Base-by-base conservation (phyloP, 1,139 yeast genomes). In the Blastobotrys petasosporus region DNA sequence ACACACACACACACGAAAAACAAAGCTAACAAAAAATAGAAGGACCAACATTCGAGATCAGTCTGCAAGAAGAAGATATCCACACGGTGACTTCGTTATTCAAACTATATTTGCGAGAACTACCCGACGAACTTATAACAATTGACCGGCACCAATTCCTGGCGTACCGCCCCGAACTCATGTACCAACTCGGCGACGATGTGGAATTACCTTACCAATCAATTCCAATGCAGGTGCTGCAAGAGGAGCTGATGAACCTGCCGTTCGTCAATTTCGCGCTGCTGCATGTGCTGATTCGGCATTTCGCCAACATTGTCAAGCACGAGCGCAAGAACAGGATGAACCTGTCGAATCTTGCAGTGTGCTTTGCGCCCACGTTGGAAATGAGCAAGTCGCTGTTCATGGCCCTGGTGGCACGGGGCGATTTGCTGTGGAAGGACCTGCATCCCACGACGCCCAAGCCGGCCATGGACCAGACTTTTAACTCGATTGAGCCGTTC, bases 81-180 rank as follows among this genome's bases (percentile, higher is more conserved):
- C 92, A 87, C 61, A 80, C 94, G 0, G 77, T 86, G 46, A 84
- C 95, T 1, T 86, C 94, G 41, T 76, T 88, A 51, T 79, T 87
- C 50, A 87, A 87, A 60, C 73, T 81, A 46, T 87, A 75, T 58
- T 68, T 87, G 52, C 73, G 96, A 54, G 94, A 84, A 54, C 66
- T 87, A 37, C 95, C 96, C 0, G 92, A 85, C 52, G 85, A 90
- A 4, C 64, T 85, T 35, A 72, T 86, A 39, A 79, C 53, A 16
- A 37, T 48, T 13, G 13, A 39, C 15, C 40, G 47, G 11, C 55
- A 54, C 41, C 41, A 43, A 9, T 51, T 47, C 30, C 46, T 53
- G 17, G 47, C 52, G 4, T 53, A 52, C 32, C 37, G 39, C 23
- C 48, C 50, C 2, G 42, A 31, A 17, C 36, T 28, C n/a, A 15